phyloP scores from a whole-genome alignment of 805 yeast genomes.

The Metschnikowia sp. region DNA sequence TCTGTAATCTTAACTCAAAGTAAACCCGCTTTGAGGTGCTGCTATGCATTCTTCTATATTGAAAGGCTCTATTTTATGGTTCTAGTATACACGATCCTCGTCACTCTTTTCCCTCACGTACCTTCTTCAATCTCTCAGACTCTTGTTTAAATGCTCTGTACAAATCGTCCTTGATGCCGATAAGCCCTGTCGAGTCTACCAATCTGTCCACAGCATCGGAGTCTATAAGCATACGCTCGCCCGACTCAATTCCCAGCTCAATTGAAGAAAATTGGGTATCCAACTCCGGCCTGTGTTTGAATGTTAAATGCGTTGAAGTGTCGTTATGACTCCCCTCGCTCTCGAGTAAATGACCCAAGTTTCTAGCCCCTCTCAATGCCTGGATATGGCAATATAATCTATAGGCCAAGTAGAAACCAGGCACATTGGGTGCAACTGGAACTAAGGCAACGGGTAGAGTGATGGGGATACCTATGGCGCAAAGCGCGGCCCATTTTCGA shows the following conservation, averaged over 20 bases:
- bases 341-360: constrained; percentile 55
- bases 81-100: not conserved
- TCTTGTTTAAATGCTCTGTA: constrained; percentile 56
- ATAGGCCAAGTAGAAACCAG: constrained; percentile 82
- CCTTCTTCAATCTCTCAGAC: constrained; percentile 21
- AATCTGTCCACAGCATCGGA: constrained; percentile 45
- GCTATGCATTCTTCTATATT: too few relatives aligned
- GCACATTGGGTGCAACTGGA: constrained; percentile 89
- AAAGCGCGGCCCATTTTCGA: constrained; percentile 48
- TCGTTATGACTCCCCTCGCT: constrained; percentile 10
- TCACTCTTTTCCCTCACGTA: not conserved
- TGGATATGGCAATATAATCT: constrained; percentile 81
- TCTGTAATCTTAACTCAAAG: too few relatives aligned
- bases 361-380: constrained; percentile 72
- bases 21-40: too few relatives aligned
- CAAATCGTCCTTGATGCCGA: constrained; percentile 43
- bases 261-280: constrained; percentile 13
- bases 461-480: constrained; percentile 65
- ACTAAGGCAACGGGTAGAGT: constrained; percentile 75
- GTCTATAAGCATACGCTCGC: constrained; percentile 42
- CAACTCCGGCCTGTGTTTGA: constrained; percentile 13
- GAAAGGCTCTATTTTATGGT: too few relatives aligned
- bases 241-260: not conserved
- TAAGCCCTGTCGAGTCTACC: constrained; percentile 43
- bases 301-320: constrained; percentile 12